phyloP scores from a whole-genome alignment of 768 basidiomycete species.

The Podaxis mareebaensis region DNA sequence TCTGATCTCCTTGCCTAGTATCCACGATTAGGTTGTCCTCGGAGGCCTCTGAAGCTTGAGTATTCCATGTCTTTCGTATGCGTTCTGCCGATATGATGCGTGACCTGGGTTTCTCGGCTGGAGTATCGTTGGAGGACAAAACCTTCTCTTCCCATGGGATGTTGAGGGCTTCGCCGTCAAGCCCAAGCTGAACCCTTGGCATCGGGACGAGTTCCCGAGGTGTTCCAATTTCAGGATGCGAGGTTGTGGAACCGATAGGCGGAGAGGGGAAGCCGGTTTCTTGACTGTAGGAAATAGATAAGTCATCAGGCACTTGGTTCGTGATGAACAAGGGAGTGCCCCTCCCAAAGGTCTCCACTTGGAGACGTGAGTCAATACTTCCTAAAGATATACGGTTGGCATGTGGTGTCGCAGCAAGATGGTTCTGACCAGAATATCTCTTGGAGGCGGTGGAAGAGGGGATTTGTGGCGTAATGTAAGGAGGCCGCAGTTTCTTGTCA shows the following conservation, averaged over 20 bases:
- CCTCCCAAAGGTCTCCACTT: slow-evolving; percentile 8
- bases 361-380: slow-evolving; percentile 10
- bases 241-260: slow-evolving; percentile 24
- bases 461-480: slow-evolving; percentile 23
- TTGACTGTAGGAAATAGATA: slow-evolving; percentile 10
- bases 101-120: slow-evolving; percentile 22
- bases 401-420: background rate
- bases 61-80: slow-evolving; percentile 15
- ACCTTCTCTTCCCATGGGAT: slow-evolving; percentile 30
- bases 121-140: slow-evolving; percentile 20
- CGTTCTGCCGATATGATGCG: slow-evolving; percentile 21
- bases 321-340: slow-evolving; percentile 10
- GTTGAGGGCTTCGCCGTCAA: slow-evolving; percentile 30
- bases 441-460: slow-evolving; percentile 25
- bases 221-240: slow-evolving; percentile 23
- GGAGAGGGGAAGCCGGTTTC: slow-evolving; percentile 2
- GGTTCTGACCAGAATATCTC: slow-evolving; percentile 11
- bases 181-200: slow-evolving; percentile 32
- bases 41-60: background rate
- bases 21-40: background rate
- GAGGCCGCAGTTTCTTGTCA: slow-evolving; percentile 19
- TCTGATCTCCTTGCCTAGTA: background rate
- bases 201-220: slow-evolving; percentile 23
- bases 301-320: slow-evolving; percentile 10
- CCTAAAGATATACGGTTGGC: slow-evolving; percentile 7